Percentiles rank a stretch among this genome's conserved stretches.
Conservation (phyloP, 768 basidiomycete genomes). For the Boletus barrowsii region DNA sequence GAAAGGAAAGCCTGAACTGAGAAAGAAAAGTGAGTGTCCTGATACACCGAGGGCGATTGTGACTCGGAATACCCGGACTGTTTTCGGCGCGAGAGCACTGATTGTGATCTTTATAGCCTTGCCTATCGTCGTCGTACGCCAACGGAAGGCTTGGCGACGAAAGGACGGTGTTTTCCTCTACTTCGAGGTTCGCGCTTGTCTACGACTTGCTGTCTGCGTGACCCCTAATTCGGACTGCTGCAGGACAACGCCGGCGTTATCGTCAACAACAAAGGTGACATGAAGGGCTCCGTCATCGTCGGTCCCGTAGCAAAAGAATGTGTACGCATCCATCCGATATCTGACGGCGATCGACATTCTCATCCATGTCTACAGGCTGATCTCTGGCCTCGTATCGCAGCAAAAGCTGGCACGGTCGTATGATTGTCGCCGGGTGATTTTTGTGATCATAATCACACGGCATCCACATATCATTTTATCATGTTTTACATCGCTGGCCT, state of each 20-base stretch:
- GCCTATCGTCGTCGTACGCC: slow-evolving; percentile 95
- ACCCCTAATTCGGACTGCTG: not conserved
- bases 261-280: slow-evolving; percentile 98
- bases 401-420: slow-evolving; percentile 98
- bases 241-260: slow-evolving; percentile 96
- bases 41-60: not conserved
- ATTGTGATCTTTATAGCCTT: slow-evolving; percentile 57
- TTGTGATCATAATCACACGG: slow-evolving; percentile 11
- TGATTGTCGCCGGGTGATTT: slow-evolving; percentile 39
- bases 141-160: slow-evolving; percentile 98
- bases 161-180: slow-evolving; percentile 98
- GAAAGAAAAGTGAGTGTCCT: slow-evolving; percentile 90
- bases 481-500: slow-evolving; percentile 17
- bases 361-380: slow-evolving; percentile 60
- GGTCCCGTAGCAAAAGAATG: slow-evolving; percentile 99
- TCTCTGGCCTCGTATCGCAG: slow-evolving; percentile 98
- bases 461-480: slow-evolving; percentile 5
- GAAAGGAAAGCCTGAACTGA: slow-evolving; percentile 99
- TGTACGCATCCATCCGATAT: slow-evolving; percentile 45
- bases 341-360: not conserved
- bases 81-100: not conserved
- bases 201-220: too few relatives aligned
- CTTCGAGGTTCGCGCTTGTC: slow-evolving; percentile 66
- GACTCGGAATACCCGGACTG: not conserved
- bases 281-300: slow-evolving; percentile 98